These are phyloP conservation scores for Remersonia thermophila DNA, from an alignment of 2,329 filamentous ascomycete species.

Conservation along the genomic window DNA sequence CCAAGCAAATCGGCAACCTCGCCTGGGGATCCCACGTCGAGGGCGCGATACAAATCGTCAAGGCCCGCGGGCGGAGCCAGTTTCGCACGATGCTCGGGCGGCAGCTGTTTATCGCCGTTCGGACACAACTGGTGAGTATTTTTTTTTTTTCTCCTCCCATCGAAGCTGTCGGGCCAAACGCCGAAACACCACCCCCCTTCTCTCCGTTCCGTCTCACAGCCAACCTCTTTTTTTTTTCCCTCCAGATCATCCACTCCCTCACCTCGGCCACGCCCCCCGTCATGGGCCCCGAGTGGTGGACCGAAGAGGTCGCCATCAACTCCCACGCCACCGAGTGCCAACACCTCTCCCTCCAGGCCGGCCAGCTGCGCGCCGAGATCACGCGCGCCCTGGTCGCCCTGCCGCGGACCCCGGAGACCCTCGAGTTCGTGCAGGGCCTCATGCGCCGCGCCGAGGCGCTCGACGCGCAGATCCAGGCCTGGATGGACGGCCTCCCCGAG, in stretches of 20 bases:
- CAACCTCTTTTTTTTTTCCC: no score
- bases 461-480: constrained; percentile 39
- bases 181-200: no score
- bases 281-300: constrained; percentile 48
- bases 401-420: constrained; percentile 35
- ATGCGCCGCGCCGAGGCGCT: constrained; percentile 39
- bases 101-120: constrained; percentile 45
- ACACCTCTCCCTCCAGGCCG: constrained; percentile 39
- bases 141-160: no score
- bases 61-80: constrained; percentile 43
- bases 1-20: constrained; percentile 39
- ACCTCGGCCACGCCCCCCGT: constrained; percentile 38
- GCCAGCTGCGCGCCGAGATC: constrained; percentile 43
- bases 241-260: constrained; percentile 45
- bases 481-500: constrained; percentile 38
- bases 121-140: constrained; percentile 51
- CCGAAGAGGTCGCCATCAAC: constrained; percentile 36
- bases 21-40: constrained; percentile 54
- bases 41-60: constrained; percentile 49
- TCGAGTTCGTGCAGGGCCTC: constrained; percentile 37
- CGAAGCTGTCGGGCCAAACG: no score
- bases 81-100: constrained; percentile 40
- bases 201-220: no score
- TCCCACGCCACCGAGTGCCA: constrained; percentile 35
- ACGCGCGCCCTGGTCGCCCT: constrained; percentile 34